Base-by-base conservation (phyloP, 2,329 filamentous ascomycete genomes). In the Cryphonectria radicalis region DNA sequence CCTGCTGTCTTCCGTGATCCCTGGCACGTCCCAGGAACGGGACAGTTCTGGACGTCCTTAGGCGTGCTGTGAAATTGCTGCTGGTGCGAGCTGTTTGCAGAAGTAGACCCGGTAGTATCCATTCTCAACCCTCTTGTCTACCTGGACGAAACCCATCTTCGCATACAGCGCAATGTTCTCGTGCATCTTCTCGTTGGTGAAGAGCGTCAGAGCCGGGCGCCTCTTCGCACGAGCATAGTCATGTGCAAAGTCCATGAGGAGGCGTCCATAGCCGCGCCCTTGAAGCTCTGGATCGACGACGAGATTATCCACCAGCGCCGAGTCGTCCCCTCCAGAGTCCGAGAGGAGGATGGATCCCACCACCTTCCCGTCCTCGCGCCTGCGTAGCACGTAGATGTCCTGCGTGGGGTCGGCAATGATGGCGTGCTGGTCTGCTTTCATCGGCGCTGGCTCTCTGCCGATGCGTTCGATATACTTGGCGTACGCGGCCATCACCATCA, bases 61-160 rank as follows among this genome's bases (percentile, higher is more conserved):
- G 17, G 57, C 57, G 17, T 37, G 28, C 28, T 35, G 57, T n/a
- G 32, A 62, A 32, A 32, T 35, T 22, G 57, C 57, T 19, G 28
- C 5, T 22, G 32, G 59, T 62, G 32, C 59, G 32, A 70, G 65
- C 28, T 19, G 14, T 62, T 78, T 81, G 0, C 78, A 76, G 68
- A 79, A 82, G 66, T 79, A 82, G 0, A 82, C 80, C 2, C 80
- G 74, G 6, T 81, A 75, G 60, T 78, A 81, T 0, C 80, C 80
- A 17, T 77, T 75, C 19, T 81, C 80, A 0, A 59, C 75, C 50
- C 67, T 76, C 14, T 80, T 73, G 11, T 66, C 80, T 2, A 72
- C 77, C 71, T 82, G 79, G 0, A 67, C n/a, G 28, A 81, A 82
- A 0, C 81, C 81, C 76, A 63, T 62, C 32, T 22, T 77, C 40